A percentile compares a stretch with the other conserved stretches of the same genome.
phyloP scores from a whole-genome alignment of 179 eudicot species.

The Corrigiola litoralis region DNA sequence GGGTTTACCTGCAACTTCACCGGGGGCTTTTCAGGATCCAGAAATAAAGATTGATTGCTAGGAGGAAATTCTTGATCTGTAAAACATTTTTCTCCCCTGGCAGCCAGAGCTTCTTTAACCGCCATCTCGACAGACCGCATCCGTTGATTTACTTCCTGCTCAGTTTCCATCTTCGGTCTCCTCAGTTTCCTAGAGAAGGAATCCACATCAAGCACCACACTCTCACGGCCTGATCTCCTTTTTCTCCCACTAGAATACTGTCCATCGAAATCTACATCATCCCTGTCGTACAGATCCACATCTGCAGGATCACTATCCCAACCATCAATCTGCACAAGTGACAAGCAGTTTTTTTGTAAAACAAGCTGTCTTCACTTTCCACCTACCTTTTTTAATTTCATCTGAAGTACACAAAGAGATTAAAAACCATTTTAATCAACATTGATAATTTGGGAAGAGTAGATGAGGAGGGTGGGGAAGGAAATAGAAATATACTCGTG shows the following conservation, averaged over 20 bases:
- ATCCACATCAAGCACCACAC: conserved; percentile 72
- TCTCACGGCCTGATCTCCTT: conserved; percentile 82
- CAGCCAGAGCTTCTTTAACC: conserved; percentile 87
- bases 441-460: background rate
- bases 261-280: conserved; percentile 98
- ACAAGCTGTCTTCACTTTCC: background rate
- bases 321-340: conserved; percentile 67
- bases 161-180: conserved; percentile 83
- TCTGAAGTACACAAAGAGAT: background rate
- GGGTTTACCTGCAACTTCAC: conserved; percentile 66
- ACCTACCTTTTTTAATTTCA: background rate
- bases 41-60: conserved; percentile 67
- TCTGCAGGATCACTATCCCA: conserved; percentile 99
- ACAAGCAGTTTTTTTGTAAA: conserved; percentile 1
- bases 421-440: background rate
- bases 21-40: conserved; percentile 80
- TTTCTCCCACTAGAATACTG: conserved; percentile 98
- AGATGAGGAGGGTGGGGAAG: background rate
- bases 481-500: conserved; percentile 50
- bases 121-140: conserved; percentile 97
- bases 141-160: conserved; percentile 77
- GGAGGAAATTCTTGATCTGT: conserved; percentile 98
- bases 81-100: conserved; percentile 81
- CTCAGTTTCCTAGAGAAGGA: conserved; percentile 79
- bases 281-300: conserved; percentile 96